Evolutionary conservation across 2,329 filamentous ascomycete species (phyloP).

Genomic region (Didymella sp.): DNA sequence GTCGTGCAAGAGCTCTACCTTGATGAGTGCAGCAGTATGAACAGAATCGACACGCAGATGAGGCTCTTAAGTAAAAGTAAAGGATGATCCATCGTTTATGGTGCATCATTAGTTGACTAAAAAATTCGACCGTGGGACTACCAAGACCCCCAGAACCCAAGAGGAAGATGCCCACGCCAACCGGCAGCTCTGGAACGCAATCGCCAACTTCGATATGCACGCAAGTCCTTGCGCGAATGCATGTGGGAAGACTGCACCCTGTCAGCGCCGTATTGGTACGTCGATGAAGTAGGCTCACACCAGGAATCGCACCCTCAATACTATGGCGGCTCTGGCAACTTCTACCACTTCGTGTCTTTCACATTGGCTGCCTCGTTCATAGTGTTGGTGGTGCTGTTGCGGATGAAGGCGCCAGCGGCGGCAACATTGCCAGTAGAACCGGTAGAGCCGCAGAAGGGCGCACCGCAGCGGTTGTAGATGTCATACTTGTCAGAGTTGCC

Average conservation of each 20-base stretch:
- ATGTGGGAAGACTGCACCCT: too few species aligned
- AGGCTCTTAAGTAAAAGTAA: background rate
- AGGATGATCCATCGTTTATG: too few species aligned
- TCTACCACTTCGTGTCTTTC: background rate
- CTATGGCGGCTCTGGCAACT: too few species aligned
- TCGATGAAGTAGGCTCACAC: background rate
- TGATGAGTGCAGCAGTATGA: conserved; percentile 45
- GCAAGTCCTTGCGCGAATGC: too few species aligned
- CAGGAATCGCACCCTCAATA: too few species aligned
- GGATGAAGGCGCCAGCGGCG: background rate
- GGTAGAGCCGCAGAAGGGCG: conserved; percentile 3
- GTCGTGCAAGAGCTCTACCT: conserved; percentile 41
- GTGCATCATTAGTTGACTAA: background rate
- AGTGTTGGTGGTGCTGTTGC: background rate
- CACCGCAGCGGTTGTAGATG: background rate
- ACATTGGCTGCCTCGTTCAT: background rate
- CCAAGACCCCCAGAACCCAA: background rate
- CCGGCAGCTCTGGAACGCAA: background rate
- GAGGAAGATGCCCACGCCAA: background rate
- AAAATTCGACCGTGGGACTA: background rate
- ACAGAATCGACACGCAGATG: conserved; percentile 32
- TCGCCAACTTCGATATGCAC: too few species aligned
- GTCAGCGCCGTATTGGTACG: too few species aligned
- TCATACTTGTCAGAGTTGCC: background rate
- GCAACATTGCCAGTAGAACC: background rate